Evolutionary conservation across 768 basidiomycete species (phyloP), one percentile per base, ranked within the genome.

Genomic region (Lentinula boryana): DNA sequence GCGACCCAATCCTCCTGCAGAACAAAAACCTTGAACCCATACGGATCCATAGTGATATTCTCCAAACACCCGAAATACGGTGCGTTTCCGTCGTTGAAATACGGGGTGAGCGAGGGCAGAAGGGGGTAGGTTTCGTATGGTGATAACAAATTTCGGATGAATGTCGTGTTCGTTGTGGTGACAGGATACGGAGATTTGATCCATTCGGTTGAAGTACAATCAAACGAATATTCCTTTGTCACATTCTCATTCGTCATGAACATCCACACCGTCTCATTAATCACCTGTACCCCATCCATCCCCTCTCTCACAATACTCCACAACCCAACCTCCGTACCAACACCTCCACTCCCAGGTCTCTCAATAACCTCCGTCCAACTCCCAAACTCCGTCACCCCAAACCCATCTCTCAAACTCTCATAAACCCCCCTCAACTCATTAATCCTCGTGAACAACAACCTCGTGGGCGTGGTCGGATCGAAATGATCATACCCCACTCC

Each of bases 401-500:
- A 92, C 2, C 95, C 95, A 66, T 97, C 95, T 27, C 70, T 91
- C 91, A 10, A 96, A 79, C 2, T 89, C 80, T 23, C 83, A 72
- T 88, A 96, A 13, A 78, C 72, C 5, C 70, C 70, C 33, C 95
- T 88, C 40, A 96, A 78, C 67, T 84, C 79, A 60, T 88, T 71
- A 75, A 92, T 87, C 57, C 89, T 91, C 16, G 83, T 70, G 67
- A 92, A 85, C 60, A 92, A 68, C 60, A 93, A 87, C 41, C 89
- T 84, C 41, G 81, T 80, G 67, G 91, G 87, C 12, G 87, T 76
- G 2, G 94, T 95, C 31, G 93, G 93, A 72, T 97, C 95, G 70
- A 96, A 96, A 71, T 97, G 95, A 67, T 97, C 95, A 35, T 95
- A 84, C 2, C 90, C 84, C 71, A 96, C 95, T 92, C 91, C 95